Conservation (phyloP, 352 stramenopile genomes). For the Globisporangium lucens region DNA sequence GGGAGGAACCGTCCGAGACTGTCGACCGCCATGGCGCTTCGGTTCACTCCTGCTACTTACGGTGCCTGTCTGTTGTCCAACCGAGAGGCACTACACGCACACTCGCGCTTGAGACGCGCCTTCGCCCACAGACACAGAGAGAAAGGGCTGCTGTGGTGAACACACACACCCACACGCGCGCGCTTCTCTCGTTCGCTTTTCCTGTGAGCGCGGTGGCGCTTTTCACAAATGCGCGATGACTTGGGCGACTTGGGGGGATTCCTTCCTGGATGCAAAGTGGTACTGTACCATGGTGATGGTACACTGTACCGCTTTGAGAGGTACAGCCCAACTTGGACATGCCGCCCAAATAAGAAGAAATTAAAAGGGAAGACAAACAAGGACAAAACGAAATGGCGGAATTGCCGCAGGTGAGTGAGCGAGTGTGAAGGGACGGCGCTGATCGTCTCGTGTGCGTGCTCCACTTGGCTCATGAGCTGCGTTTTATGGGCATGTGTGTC, state of each 20-base stretch:
- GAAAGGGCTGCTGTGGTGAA: background rate
- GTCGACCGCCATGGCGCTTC: conserved; percentile 24
- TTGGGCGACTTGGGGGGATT: background rate
- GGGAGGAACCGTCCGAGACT: conserved; percentile 75
- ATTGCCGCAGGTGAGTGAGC: conserved; percentile 9
- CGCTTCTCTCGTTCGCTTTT: background rate
- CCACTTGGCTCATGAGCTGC: background rate
- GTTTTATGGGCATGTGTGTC: background rate
- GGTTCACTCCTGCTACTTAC: background rate
- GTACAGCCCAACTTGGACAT: background rate
- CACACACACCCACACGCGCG: background rate
- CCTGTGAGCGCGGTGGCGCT: background rate
- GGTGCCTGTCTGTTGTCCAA: background rate
- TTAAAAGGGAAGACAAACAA: too few species aligned
- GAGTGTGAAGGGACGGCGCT: background rate
- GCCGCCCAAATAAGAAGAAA: too few species aligned
- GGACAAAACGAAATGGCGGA: background rate
- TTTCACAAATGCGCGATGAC: conserved; percentile 4
- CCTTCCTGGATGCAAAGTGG: conserved; percentile 1
- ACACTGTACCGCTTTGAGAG: background rate
- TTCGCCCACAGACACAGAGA: background rate
- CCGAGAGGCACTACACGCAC: background rate
- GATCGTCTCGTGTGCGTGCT: background rate
- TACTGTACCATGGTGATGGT: background rate
- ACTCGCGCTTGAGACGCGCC: background rate